Base-by-base conservation (phyloP, 2,329 filamentous ascomycete species). In the Neonectria punicea region DNA sequence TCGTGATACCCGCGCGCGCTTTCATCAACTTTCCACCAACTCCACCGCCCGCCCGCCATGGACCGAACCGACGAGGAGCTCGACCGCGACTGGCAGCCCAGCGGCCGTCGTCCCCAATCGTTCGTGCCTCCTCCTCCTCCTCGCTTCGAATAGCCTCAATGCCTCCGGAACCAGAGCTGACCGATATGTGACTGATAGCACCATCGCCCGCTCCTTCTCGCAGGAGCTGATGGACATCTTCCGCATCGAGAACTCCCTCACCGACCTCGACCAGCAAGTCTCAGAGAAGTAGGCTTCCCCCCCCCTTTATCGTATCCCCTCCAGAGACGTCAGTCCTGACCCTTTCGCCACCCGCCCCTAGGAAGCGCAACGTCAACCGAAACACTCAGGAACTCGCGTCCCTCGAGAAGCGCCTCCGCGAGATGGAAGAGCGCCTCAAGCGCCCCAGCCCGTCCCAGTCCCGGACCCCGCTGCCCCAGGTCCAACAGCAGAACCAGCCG, bases 191-290 rank as follows among this genome's bases (percentile, higher is more conserved):
- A 51, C 18, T 34, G 10, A 58, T 51, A 97, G 94, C 69, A 96
- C 93, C 66, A 90, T 97, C 80, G 94, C 94, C 58, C 91, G 89
- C 73, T 93, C 92, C 77, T 97, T 98, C 82, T 95, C 93, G 65
- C 85, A 89, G 49, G 93, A 95, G 78, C 85, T 98, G 66, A 92
- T 95, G 84, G 91, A 93, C 77, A 91, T 97, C 73, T 98, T 98
- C 84, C 91, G 92, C 75, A 90, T 98, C 76, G 93, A 96, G 73
- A 91, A 90, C 79, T 91, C 90, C 72, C 77, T 96, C 63, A 88
- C 91, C 75, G 87, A 91, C 67, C 86, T 97, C 39, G 89, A 92
- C 75, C 86, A 91, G 77, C 88, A 92, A 71, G 89, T 97, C 66
- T 87, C 93, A 77, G 87, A 93, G 80, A 95, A 94, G 94, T 98